These are phyloP conservation scores for Nicotiana tabacum DNA, from an alignment of 257 asterid species.

Conservation along the genomic window DNA sequence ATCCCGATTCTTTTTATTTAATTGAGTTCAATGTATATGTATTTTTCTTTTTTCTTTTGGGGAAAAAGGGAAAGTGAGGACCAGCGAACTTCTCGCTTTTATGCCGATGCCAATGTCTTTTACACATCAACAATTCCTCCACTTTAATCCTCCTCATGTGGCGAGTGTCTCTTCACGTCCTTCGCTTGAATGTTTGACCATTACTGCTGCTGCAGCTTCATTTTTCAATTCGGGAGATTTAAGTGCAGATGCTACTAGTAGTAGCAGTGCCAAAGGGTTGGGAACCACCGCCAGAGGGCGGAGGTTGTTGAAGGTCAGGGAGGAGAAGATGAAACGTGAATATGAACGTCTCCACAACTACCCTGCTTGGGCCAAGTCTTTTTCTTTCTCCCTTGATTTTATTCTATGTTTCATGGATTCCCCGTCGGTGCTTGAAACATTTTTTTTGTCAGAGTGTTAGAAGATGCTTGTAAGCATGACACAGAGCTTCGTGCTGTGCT, in stretches of 20 bases:
- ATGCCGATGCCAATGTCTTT: too few relatives aligned
- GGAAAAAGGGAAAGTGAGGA: too few relatives aligned
- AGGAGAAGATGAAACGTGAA: constrained; percentile 84
- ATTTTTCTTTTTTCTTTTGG: too few relatives aligned
- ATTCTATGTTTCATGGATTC: neutral
- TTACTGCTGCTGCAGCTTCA: neutral
- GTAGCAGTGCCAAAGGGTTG: constrained; percentile 56
- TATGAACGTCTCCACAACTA: constrained; percentile 61
- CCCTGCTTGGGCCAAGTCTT: constrained; percentile 95
- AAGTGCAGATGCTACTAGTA: neutral
- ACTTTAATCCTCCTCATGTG: too few relatives aligned
- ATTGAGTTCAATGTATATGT: too few relatives aligned
- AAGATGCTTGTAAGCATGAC: constrained; percentile 84
- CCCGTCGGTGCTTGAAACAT: too few relatives aligned
- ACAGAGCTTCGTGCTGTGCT: constrained; percentile 87
- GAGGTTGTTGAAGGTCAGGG: constrained; percentile 73
- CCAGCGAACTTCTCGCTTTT: too few relatives aligned
- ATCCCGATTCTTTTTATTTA: too few relatives aligned
- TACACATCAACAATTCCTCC: too few relatives aligned
- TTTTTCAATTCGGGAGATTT: neutral
- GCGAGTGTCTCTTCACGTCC: too few relatives aligned
- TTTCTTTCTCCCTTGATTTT: constrained; percentile 5
- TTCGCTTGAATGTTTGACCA: neutral
- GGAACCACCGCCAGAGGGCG: constrained; percentile 93
- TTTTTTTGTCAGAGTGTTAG: constrained; percentile 55